phyloP scores from a whole-genome alignment of 805 yeast species.

The Candida berthetii region DNA sequence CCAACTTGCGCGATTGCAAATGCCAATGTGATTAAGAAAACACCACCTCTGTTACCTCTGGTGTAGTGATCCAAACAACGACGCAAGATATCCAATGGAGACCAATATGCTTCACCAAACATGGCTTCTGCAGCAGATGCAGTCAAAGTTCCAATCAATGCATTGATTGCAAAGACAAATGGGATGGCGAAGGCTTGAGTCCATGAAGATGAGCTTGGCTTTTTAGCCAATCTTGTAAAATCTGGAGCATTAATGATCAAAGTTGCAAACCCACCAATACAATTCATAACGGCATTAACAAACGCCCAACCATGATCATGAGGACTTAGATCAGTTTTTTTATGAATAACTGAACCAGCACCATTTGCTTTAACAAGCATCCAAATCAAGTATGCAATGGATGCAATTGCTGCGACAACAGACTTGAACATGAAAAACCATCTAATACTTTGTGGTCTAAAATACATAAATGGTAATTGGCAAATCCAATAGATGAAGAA shows the following conservation, averaged over 20 bases:
- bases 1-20: conserved; percentile 76
- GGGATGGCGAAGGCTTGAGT: conserved; percentile 69
- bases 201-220: conserved; percentile 41
- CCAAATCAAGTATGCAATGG: conserved; percentile 80
- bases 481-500: conserved; percentile 81
- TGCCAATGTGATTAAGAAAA: conserved; percentile 63
- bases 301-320: conserved; percentile 78
- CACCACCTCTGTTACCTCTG: conserved; percentile 71
- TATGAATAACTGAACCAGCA: conserved; percentile 64
- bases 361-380: conserved; percentile 76
- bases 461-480: conserved; percentile 74
- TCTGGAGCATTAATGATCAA: conserved; percentile 85
- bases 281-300: conserved; percentile 69
- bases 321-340: conserved; percentile 46
- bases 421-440: conserved; percentile 84
- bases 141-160: conserved; percentile 79
- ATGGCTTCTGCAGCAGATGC: conserved; percentile 69
- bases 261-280: conserved; percentile 85
- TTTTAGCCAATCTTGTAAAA: conserved; percentile 75
- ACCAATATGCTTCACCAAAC: conserved; percentile 74
- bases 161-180: conserved; percentile 69
- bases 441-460: conserved; percentile 79
- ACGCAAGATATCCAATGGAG: conserved; percentile 63
- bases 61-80: conserved; percentile 50
- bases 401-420: conserved; percentile 73